Percentiles rank a stretch among this genome's conserved stretches.
Conservation (phyloP, 352 stramenopile species). For the Phytophthora megakarya region DNA sequence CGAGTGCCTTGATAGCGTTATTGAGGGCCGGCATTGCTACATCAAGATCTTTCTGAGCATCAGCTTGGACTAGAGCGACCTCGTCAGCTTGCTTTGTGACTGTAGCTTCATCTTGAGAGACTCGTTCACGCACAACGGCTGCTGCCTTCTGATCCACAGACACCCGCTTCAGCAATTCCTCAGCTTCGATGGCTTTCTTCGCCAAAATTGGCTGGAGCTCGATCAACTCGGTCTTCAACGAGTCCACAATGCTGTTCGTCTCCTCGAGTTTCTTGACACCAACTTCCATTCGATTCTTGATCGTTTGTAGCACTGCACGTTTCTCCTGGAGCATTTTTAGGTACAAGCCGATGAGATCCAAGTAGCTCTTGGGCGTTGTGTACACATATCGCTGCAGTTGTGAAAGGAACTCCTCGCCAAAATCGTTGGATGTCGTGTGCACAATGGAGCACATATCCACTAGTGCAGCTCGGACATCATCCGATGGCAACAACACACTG, state of each 20-base stretch:
- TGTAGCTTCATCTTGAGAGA: conserved; percentile 91
- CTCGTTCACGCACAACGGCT: conserved; percentile 82
- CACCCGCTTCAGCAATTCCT: conserved; percentile 92
- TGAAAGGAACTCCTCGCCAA: conserved; percentile 87
- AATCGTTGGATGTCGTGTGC: conserved; percentile 91
- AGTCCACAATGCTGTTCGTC: conserved; percentile 94
- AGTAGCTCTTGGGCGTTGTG: conserved; percentile 96
- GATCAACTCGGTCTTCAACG: conserved; percentile 91
- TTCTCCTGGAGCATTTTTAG: conserved; percentile 92
- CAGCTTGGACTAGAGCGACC: conserved; percentile 88
- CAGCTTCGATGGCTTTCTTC: conserved; percentile 89
- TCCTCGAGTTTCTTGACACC: conserved; percentile 94
- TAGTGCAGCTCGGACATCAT: conserved; percentile 74
- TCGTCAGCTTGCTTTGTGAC: conserved; percentile 93
- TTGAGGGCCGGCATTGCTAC: conserved; percentile 91
- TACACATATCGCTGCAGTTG: conserved; percentile 93
- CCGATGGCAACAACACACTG: conserved; percentile 74
- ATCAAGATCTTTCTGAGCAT: conserved; percentile 94
- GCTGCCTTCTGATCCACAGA: conserved; percentile 93
- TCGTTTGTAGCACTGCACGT: conserved; percentile 75
- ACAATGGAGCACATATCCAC: conserved; percentile 93
- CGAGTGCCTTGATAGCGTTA: conserved; percentile 89
- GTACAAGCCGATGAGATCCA: conserved; percentile 96
- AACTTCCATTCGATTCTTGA: conserved; percentile 90
- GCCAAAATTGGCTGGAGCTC: conserved; percentile 92